Base-by-base conservation (phyloP, 139 green algal genomes). In the Coelastrella sp. region DNA sequence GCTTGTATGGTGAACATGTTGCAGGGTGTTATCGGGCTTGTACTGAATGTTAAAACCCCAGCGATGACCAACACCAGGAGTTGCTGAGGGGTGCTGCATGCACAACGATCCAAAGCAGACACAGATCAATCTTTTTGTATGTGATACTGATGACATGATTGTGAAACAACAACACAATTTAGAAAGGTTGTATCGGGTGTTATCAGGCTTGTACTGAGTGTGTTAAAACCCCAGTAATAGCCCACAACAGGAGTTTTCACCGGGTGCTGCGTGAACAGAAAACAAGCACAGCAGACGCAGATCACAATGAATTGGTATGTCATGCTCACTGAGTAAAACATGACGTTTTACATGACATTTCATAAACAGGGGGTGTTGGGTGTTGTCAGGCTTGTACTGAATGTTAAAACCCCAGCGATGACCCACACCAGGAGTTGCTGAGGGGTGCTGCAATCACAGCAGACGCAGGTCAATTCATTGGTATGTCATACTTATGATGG, bases 1-100 rank as follows among this genome's bases (percentile, higher is more conserved):
- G 80, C 80, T 85, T 7, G 80, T 85, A 54, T 85, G 80, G 58
- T 85, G 80, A 8, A 85, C 73, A 22, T 85, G 80, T 19, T 73
- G 57, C 80, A 85, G 80, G 32, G 68, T 10, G 74, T 19, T 19
- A 22, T 22, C 7, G 20, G 80, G 60, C 20, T 14, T 47, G 32
- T 47, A 47, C 32, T 47, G 32, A 2, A 78, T 23, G 19, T 32
- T 54, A 7, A 11, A 71, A 71, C 61, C 61, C 61, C 61, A 71
- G 13, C 61, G 61, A 8, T 8, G 10, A 61, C 17, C 23, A 3
- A 58, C n/a, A 54, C 20, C 54, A 20, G 75, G 23, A 61, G 4
- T 16, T 56, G 3, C n/a, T 23, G 19, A 11, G 7, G n/a, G 3
- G 7, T 78, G 20, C 73, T 78, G 13, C 19, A 78, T n/a, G n/a